These are phyloP conservation scores for Chondrus crispus DNA, from an alignment of 23 red algal genomes.

Conservation along the genomic window DNA sequence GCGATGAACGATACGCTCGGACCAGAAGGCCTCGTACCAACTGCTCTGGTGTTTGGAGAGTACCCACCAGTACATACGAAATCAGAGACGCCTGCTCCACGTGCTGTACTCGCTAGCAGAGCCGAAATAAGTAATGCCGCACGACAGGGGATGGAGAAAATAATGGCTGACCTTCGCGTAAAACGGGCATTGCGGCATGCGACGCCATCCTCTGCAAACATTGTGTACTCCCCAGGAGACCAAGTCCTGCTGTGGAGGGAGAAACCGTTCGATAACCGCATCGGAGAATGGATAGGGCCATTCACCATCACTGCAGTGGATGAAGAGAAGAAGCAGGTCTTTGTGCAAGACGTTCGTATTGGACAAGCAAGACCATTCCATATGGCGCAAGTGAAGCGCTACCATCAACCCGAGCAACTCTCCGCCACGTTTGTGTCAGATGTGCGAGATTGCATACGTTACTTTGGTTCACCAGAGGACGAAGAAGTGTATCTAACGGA, in stretches of 20 bases:
- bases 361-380: neutral
- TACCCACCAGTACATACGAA: neutral
- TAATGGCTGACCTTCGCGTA: neutral
- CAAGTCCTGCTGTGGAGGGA: neutral
- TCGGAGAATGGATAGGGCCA: conserved; percentile 15
- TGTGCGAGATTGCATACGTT: neutral
- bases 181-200: neutral
- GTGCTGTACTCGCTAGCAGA: neutral
- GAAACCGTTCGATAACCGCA: neutral
- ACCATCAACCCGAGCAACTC: neutral
- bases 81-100: neutral
- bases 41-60: conserved; percentile 48
- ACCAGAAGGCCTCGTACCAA: conserved; percentile 34
- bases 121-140: neutral
- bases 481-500: neutral
- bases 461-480: neutral
- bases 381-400: neutral
- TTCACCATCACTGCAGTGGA: neutral
- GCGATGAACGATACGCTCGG: conserved; percentile 59
- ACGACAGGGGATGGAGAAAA: neutral
- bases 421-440: neutral
- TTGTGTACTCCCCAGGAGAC: neutral
- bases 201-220: neutral
- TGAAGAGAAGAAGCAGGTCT: neutral
- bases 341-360: neutral